Base-by-base conservation (phyloP, 805 yeast genomes). In the Nakazawaea holstii region DNA sequence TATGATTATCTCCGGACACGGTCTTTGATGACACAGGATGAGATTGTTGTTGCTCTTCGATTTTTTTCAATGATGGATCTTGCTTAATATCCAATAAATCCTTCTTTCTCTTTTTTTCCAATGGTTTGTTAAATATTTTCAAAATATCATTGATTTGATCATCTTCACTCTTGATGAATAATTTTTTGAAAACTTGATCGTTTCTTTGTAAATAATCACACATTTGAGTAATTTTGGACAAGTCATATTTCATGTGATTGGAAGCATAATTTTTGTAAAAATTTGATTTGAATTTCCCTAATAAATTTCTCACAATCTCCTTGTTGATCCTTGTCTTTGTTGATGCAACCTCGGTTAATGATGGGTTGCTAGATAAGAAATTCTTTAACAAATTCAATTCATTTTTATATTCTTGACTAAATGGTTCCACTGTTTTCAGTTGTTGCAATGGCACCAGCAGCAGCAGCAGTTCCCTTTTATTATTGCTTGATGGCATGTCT, bases 161-260 rank as follows among this genome's bases (percentile, higher is more conserved):
- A 20, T 28, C 41, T 37, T 20, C 27, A 24, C 26, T 33, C 33
- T 28, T 17, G 27, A 11, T 31, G 38, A 35, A 29, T 13, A 40
- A 17, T 13, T 32, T 28, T 30, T 26, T 33, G 4, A 40, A 40
- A 17, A 38, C 8, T 11, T 17, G 30, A 29, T 24, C 20, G 41
- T 20, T 39, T 29, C 10, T 29, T 28, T 29, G 15, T n/a, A n/a
- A 48, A 37, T 33, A n/a, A 42, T 43, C 35, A 29, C 50, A 48
- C 50, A 48, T 35, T 28, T 48, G 50, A 35, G 33, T 35, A 9
- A 48, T 20, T 35, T 39, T 48, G 2, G 44, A 14, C n/a, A 39
- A 41, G 31, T 41, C 38, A 14, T 30, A 41, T 32, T 41, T 40
- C 41, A 29, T 14, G 2, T 30, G 20, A 36, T 39, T 45, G 1